Conservation (phyloP, 805 yeast species). For the Candida tibetensis region DNA sequence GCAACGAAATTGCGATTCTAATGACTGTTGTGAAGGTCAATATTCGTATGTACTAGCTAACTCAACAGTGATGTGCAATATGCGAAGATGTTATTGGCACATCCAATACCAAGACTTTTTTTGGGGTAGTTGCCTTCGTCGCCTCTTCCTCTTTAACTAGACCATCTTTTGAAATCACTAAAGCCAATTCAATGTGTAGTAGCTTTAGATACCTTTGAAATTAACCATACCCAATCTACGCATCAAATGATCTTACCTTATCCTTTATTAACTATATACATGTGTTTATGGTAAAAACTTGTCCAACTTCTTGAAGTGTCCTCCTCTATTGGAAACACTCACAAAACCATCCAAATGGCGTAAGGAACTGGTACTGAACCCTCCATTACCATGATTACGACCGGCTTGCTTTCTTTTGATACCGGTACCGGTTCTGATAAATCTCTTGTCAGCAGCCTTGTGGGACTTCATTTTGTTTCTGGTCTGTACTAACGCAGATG, state of each 20-base stretch:
- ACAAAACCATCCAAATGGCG: conserved; percentile 59
- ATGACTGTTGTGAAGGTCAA: no score
- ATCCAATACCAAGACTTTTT: no score
- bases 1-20: no score
- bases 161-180: no score
- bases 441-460: conserved; percentile 83
- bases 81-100: no score
- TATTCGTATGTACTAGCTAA: no score
- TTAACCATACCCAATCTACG: no score
- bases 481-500: conserved; percentile 31
- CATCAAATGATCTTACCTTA: not conserved
- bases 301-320: conserved; percentile 58
- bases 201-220: no score
- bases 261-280: conserved; percentile 3
- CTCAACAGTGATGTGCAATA: no score
- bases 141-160: no score
- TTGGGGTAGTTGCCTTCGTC: no score
- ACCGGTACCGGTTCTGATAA: conserved; percentile 72
- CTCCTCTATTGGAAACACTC: conserved; percentile 47
- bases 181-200: no score
- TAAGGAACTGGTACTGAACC: conserved; percentile 68
- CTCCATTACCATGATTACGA: conserved; percentile 89
- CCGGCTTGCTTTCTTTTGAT: conserved; percentile 62
- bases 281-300: conserved; percentile 42
- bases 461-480: conserved; percentile 68